These are phyloP conservation scores for Bruguiera sexangula DNA, from an alignment of 345 rosid species.

Conservation along the genomic window DNA sequence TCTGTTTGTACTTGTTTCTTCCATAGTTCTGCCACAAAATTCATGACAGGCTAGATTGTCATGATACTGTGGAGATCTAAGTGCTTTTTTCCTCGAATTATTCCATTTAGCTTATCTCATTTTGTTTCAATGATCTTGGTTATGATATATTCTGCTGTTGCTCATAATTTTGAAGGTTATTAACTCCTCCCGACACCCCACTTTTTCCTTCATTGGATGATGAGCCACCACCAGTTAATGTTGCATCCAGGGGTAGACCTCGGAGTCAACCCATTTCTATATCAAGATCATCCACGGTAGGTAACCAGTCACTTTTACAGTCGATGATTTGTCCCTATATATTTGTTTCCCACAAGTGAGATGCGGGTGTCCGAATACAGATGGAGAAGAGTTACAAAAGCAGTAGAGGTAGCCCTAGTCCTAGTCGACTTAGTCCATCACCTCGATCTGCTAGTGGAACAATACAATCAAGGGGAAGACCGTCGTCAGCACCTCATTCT, in stretches of 20 bases:
- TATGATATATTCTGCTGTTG: slow-evolving; percentile 31
- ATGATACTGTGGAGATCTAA: too few relatives aligned
- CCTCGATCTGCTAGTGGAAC: slow-evolving; percentile 65
- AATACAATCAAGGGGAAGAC: slow-evolving; percentile 75
- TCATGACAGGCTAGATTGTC: too few relatives aligned
- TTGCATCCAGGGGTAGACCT: slow-evolving; percentile 72
- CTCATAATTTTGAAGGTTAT: slow-evolving; percentile 61
- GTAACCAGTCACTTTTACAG: slow-evolving; percentile 22
- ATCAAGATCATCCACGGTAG: slow-evolving; percentile 92
- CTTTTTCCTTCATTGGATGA: slow-evolving; percentile 93
- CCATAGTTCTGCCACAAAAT: too few relatives aligned
- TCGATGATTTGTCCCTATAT: too few relatives aligned
- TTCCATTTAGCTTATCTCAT: slow-evolving; percentile 5
- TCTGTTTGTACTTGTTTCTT: neutral
- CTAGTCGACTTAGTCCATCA: slow-evolving; percentile 88
- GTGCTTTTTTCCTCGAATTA: neutral
- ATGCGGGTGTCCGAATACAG: slow-evolving; percentile 36
- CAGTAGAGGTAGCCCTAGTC: slow-evolving; percentile 95
- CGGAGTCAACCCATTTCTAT: slow-evolving; percentile 83
- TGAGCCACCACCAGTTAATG: slow-evolving; percentile 55
- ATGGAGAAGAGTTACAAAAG: slow-evolving; percentile 90
- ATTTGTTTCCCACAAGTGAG: slow-evolving; percentile 3
- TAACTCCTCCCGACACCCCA: slow-evolving; percentile 98
- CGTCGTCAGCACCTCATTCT: slow-evolving; percentile 69
- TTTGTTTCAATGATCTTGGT: slow-evolving; percentile 11